phyloP scores from a whole-genome alignment of 2,329 filamentous ascomycete genomes.

The Ceratocystis cubensis region DNA sequence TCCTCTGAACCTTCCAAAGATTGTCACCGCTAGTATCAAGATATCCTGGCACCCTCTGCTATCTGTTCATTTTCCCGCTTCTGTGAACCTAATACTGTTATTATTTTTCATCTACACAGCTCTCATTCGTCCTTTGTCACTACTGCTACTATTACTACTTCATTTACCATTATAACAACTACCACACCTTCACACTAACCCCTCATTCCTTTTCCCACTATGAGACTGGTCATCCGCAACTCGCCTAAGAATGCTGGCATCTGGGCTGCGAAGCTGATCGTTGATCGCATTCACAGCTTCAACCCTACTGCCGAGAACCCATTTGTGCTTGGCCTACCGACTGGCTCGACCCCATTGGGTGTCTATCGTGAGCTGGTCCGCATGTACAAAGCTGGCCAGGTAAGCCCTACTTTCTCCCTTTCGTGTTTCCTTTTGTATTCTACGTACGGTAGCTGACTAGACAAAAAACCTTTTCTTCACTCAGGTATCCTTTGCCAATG shows the following conservation, averaged over 20 bases:
- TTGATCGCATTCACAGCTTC: constrained; percentile 69
- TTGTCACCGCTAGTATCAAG: neutral
- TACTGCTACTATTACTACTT: neutral
- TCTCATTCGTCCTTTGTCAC: neutral
- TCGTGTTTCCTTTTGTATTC: constrained; percentile 6
- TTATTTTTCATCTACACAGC: too few species aligned
- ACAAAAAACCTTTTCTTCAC: constrained; percentile 13
- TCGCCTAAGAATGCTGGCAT: constrained; percentile 54
- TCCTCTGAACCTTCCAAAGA: neutral
- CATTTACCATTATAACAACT: constrained; percentile 2
- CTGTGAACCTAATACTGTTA: too few species aligned
- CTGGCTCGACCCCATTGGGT: constrained; percentile 65
- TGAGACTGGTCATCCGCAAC: constrained; percentile 76
- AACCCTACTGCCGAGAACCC: constrained; percentile 57
- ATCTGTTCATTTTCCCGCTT: too few species aligned
- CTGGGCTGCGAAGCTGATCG: constrained; percentile 72
- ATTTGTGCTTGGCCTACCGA: constrained; percentile 73
- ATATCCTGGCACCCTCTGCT: too few species aligned
- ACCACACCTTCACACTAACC: constrained; percentile 13
- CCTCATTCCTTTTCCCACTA: constrained; percentile 31
- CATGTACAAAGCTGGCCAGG: constrained; percentile 53
- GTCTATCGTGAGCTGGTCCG: constrained; percentile 67
- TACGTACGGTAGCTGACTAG: constrained; percentile 13
- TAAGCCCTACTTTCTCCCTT: constrained; percentile 25
- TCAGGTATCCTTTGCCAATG: constrained; percentile 71